Evolutionary conservation across 306 rosid genomes (phyloP), one percentile per base, ranked within the genome.

Genomic region (Citrullus amarus): DNA sequence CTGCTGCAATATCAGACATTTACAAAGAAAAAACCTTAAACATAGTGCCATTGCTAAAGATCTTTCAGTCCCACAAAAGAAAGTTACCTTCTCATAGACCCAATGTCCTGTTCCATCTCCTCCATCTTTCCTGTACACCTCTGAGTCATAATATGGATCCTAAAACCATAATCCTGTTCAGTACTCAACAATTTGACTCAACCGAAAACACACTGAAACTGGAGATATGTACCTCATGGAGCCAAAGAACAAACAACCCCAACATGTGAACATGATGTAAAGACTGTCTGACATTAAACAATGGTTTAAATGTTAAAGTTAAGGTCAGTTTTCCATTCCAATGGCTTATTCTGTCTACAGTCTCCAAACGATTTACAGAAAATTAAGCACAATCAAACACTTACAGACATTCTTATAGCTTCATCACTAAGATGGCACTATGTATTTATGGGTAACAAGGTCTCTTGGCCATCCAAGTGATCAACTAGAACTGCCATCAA

Each of bases 91-190:
- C 78, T 95, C 96, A 85, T 92, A 95, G 41, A 91, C 57, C 97
- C 98, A 95, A 66, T 88, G 82, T 51, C 98, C 98, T 59, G 92
- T 88, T 59, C 97, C 98, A 82, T 92, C 93, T 72, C 94, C 94
- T 75, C 99, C 99, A 83, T 95, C 99, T 79, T 85, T 86, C 51
- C 96, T 89, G 12, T 95, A 95, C 8, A 77, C 59, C 63, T 95
- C 96, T 12, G 97, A 92, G 69, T 95, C 93, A 17, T 95, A 95
- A 63, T 79, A 95, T 17, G 97, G 97, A 81, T 95, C 99, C 99
- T 92, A 79, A 61, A 72, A 84, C 66, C 84, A 83, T 16, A 6
- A 43, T 25, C 66, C 18, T 36, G 12, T 51, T 51, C 63, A 28
- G 10, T 34, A 75, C 38, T 28, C 57, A 16, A 53, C 20, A 5